Base-by-base conservation (phyloP, 2,329 filamentous ascomycete species). In the Paramyrothecium sp. region DNA sequence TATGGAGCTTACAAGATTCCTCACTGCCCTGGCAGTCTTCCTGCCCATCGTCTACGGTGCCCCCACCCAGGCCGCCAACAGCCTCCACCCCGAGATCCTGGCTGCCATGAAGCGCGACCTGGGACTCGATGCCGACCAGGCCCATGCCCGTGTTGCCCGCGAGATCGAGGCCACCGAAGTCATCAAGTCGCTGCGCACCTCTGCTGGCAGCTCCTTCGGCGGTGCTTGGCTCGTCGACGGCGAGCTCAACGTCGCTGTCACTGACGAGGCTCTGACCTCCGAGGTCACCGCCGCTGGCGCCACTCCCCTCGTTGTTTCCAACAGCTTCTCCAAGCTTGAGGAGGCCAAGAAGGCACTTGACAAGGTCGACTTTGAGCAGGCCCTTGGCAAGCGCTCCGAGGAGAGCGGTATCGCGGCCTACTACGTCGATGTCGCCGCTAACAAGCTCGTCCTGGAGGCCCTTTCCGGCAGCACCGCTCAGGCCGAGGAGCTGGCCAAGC, bases 61-160 rank as follows among this genome's bases (percentile, higher is more conserved):
- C 55, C 73, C 73, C 56, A 67, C 72, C 22, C 63, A 69, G 53
- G 57, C 71, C 47, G 64, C 71, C 47, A 68, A 58, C 61, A 68
- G 58, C 61, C 71, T 76, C n/a, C 73, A 75, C 67, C 73, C 73
- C 54, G 62, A 73, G 65, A 72, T 75, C 61, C 66, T 76, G 53
- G 72, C 69, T 59, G 73, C 73, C 63, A 76, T 76, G 73, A 75
- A 76, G 72, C 73, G 73, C 61, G 73, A 76, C 66, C 62, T 76
- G 54, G 73, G 73, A 16, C 69, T 76, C 20, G 67, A 75, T 54
- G 67, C 73, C 53, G 67, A 69, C 61, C 68, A 73, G 63, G 73
- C 73, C 26, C 70, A 67, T 58, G 69, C 69, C 60, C 73, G 72
- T 65, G 73, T 76, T 55, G 68, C 71, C 59, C 69, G 71, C 16